Evolutionary conservation across 148 eudicot species (phyloP), one percentile per base, ranked within the genome.

Genomic region (Rhododendron molle): DNA sequence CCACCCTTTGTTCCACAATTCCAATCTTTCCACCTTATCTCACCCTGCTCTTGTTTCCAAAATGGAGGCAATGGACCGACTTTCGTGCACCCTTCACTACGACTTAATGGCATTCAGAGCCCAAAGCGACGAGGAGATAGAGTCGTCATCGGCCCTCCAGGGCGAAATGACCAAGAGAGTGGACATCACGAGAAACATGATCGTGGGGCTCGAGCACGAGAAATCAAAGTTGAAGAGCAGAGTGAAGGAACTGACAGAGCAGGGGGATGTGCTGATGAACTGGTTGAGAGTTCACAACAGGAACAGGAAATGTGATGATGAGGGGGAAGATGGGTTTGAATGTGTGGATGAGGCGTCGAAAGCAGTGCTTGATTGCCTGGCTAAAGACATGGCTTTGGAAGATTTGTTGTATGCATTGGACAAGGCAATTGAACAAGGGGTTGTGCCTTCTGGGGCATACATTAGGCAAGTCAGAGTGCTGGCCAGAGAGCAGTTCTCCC

Each of bases 401-500:
- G 95, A 92, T 85, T 84, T 88, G 49, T 82, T 92, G 44, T 89
- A 88, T 84, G 90, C 86, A 23, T 82, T 93, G 86, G 95, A 93
- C 74, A 76, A 86, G 85, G 94, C 90, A 1, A 83, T 90, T 86
- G 82, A 58, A 32, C 60, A 86, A 80, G 93, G 93, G 49, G 89
- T 81, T 52, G 62, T 92, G 52, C 23, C 58, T 80, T 89, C 88
- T 83, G 90, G 83, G 14, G 60, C 44, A 49, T 93, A 93, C 49
- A 73, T 92, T 82, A 92, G 54, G 86, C 86, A 89, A 38, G 86
- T 93, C 26, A 87, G 94, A 58, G 38, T 46, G 12, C 67, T 92
- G 86, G 89, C 93, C 34, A 86, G 93, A 43, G 90, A 91, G 44
- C 95, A 93, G 81, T 93, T 88, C 84, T 44, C 54, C 7, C 87